These are phyloP conservation scores for Lablab purpureus DNA, from an alignment of 306 rosid species.

Conservation along the genomic window DNA sequence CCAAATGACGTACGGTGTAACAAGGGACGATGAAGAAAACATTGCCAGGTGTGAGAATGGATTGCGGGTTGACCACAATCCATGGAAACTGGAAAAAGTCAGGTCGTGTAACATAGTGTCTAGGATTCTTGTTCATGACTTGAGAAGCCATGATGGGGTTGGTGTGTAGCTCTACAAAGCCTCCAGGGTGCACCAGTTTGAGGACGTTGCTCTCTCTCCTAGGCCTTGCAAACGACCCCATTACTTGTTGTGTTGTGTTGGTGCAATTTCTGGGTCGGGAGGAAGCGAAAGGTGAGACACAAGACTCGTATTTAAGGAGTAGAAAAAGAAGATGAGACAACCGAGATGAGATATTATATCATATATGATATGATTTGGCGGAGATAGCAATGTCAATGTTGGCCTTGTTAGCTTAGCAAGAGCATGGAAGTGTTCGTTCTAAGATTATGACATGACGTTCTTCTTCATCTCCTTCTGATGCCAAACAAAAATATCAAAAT, in stretches of 20 bases:
- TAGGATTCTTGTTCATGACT: slow-evolving; percentile 35
- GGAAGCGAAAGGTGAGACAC: neutral
- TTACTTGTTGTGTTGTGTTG: neutral
- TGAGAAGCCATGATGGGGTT: slow-evolving; percentile 36
- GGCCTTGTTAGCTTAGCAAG: too few relatives aligned
- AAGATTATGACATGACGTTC: neutral
- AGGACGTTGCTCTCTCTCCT: slow-evolving; percentile 3
- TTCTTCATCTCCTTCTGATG: neutral
- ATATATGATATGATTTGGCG: neutral
- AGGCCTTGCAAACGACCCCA: neutral
- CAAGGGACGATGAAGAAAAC: slow-evolving; percentile 46
- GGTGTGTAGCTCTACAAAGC: slow-evolving; percentile 25
- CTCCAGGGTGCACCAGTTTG: slow-evolving; percentile 43
- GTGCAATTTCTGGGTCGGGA: neutral
- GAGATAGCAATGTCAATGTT: neutral
- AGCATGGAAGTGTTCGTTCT: slow-evolving; percentile 29
- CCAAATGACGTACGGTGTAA: slow-evolving; percentile 6
- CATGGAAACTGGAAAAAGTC: slow-evolving; percentile 39
- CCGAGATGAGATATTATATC: neutral
- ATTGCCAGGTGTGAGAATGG: slow-evolving; percentile 38
- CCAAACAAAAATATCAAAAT: neutral
- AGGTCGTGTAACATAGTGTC: slow-evolving; percentile 32
- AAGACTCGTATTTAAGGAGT: neutral
- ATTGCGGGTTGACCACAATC: slow-evolving; percentile 38
- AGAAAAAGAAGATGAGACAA: neutral